Conservation (phyloP, 1,284 basidiomycete species). For the Fomitopsis schrenkii region DNA sequence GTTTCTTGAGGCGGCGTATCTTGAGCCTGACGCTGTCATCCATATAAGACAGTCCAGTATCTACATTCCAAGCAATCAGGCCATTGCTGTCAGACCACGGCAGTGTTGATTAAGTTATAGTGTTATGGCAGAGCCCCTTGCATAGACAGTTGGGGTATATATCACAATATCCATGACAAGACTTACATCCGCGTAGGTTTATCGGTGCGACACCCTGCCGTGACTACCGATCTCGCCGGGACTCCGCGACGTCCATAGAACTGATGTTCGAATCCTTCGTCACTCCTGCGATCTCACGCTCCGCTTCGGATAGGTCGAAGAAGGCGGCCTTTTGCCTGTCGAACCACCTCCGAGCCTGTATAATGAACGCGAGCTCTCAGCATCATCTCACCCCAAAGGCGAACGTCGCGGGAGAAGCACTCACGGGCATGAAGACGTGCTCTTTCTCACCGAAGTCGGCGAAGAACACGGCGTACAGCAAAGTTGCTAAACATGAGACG, state of each 20-base stretch:
- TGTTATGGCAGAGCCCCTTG: neutral
- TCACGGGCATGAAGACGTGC: conserved; percentile 65
- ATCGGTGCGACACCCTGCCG: neutral
- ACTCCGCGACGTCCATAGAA: neutral
- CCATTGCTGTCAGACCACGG: neutral
- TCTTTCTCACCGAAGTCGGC: conserved; percentile 66
- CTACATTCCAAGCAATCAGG: neutral
- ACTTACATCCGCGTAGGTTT: conserved; percentile 1
- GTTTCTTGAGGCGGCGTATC: too few relatives aligned
- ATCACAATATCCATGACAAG: neutral
- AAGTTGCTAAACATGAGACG: conserved; percentile 34
- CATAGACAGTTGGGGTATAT: neutral
- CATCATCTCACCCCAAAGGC: neutral
- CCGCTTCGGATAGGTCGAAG: conserved; percentile 31
- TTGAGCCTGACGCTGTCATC: neutral
- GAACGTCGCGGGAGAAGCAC: conserved; percentile 22
- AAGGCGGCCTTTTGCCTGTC: conserved; percentile 29
- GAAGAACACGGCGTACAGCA: conserved; percentile 56
- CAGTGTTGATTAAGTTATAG: neutral
- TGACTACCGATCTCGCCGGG: conserved; percentile 1
- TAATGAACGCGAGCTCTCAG: neutral
- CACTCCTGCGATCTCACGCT: conserved; percentile 24
- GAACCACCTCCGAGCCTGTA: conserved; percentile 31
- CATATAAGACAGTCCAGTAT: neutral
- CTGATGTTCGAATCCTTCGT: neutral